phyloP scores from a whole-genome alignment of 768 basidiomycete genomes.

The Kwoniella sp. region DNA sequence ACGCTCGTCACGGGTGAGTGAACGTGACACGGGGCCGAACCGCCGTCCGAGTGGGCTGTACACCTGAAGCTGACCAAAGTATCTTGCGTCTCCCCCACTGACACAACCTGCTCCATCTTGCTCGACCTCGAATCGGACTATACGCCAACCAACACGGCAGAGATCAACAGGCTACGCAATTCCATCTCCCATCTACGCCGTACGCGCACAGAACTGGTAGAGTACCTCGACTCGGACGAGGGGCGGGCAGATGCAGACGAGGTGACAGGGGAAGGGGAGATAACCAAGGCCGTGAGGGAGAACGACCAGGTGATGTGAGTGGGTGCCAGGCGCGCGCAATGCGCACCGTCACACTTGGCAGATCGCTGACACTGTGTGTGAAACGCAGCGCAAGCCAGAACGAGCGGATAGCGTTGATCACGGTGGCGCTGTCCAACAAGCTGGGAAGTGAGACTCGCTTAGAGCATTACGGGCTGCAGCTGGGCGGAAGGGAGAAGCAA shows the following conservation, averaged over 20 bases:
- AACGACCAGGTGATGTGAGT: conserved; percentile 41
- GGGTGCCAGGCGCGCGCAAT: not conserved
- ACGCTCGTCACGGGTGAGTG: conserved; percentile 33
- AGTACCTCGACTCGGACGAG: conserved; percentile 18
- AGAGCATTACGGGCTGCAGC: conserved; percentile 29
- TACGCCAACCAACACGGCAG: no score
- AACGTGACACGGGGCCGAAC: not conserved
- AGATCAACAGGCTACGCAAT: conserved; percentile 33
- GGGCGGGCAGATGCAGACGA: conserved; percentile 1
- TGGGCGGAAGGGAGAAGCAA: no score
- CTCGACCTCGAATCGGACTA: not conserved
- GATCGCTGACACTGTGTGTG: not conserved
- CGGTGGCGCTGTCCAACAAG: conserved; percentile 33
- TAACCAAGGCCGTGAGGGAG: conserved; percentile 17
- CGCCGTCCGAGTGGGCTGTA: not conserved
- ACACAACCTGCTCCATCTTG: not conserved
- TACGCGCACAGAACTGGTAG: conserved; percentile 24
- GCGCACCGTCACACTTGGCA: not conserved
- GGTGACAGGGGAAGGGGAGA: conserved; percentile 4
- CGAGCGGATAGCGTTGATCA: conserved; percentile 37
- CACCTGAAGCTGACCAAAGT: not conserved
- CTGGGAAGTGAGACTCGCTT: conserved; percentile 29
- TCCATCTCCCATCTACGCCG: conserved; percentile 26
- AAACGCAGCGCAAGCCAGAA: conserved; percentile 30
- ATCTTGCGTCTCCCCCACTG: not conserved